Evolutionary conservation across 331 rosid species (phyloP), one percentile per base, ranked within the genome.

Genomic region (Phaseolus coccineus): DNA sequence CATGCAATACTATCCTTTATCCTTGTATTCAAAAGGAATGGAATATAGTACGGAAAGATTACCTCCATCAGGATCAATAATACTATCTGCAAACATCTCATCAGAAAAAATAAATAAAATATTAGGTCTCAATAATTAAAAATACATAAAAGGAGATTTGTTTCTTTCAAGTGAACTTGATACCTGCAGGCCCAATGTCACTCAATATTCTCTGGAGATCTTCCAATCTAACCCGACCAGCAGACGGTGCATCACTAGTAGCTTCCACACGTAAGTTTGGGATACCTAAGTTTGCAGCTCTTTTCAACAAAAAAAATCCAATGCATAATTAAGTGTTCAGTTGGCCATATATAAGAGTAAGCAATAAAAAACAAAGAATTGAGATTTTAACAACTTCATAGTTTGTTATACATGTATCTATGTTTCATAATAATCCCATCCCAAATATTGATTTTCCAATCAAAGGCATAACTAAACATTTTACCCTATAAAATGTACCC

Each of bases 61-160:
- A 95, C 98, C 98, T 89, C 84, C 96, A 83, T 95, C 98, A 51
- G 93, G 91, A 83, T 92, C 94, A 76, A 74, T 77, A 86, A 80
- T 85, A 40, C 69, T 80, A 80, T 83, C 98, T 95, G 89, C 84
- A 88, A 77, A 78, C 66, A 72, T 55, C 44, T 51, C 61, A 87
- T 55, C 71, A 73, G 74, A 83, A 72, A 59, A 83, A 12, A 68
- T 48, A 83, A 2, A 68, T 27, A 65, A 63, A 27, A 74, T 14
- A 80, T 91, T 68, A 94, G 87, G 81, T 47, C 59, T 13, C 37
- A 63, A 73, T 22, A 77, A 77, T 35, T 73, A 47, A 66, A 69
- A 67, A 27, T 19, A 76, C 58, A 77, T 25, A 24, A 46, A 53
- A 59, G 40, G 9, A 9, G 2, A 44, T 5, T 39, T 67, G 75